Conservation (phyloP, 139 green algal species). For the Coccomyxa sp. region DNA sequence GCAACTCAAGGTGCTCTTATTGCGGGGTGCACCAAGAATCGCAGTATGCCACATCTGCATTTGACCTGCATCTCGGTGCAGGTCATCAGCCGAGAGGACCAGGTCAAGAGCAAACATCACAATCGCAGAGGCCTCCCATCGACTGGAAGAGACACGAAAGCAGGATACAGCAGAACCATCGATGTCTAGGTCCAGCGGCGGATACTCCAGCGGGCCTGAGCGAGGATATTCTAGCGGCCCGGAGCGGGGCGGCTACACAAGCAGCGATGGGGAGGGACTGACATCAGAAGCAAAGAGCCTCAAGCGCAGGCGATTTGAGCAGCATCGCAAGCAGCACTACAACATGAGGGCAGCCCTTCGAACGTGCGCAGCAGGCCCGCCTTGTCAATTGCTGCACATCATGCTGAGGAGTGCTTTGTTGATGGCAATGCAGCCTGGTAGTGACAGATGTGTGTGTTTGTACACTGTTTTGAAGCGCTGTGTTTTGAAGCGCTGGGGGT, state of each 20-base stretch:
- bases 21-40: not conserved
- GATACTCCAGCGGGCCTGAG: not conserved
- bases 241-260: not conserved
- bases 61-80: not conserved
- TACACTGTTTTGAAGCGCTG: not conserved
- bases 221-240: not conserved
- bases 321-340: constrained; percentile 11
- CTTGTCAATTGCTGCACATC: not conserved
- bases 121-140: not conserved
- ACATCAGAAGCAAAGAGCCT: not conserved
- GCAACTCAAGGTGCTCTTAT: not conserved
- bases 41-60: not conserved
- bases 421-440: not conserved
- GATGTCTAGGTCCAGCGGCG: not conserved
- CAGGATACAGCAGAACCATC: not conserved
- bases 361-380: not conserved
- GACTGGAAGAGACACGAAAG: not conserved
- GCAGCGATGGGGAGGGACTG: not conserved
- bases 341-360: constrained; percentile 1
- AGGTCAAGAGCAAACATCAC: not conserved
- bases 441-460: not conserved
- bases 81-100: not conserved
- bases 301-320: constrained; percentile 13
- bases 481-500: not conserved
- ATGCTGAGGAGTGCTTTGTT: not conserved